These are phyloP conservation scores for Mollisiaceae sp. DNA, from an alignment of 2,329 filamentous ascomycete genomes.

Conservation along the genomic window DNA sequence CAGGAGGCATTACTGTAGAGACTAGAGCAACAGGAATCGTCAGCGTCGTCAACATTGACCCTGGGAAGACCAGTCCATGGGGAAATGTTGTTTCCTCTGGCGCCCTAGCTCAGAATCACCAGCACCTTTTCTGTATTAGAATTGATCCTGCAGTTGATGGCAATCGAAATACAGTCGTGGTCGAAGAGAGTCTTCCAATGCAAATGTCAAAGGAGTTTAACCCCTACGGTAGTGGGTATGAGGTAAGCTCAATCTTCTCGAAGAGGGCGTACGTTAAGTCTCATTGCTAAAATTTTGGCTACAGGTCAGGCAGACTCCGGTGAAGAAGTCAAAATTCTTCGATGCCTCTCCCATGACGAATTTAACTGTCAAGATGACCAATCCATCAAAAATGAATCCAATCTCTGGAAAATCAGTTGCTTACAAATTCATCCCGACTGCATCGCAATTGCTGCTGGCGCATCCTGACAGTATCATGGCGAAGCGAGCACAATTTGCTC, in stretches of 20 bases:
- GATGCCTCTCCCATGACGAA: constrained; percentile 53
- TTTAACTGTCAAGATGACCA: constrained; percentile 87
- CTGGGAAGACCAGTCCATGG: constrained; percentile 56
- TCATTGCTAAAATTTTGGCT: not conserved
- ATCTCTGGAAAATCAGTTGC: constrained; percentile 81
- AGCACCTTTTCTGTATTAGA: constrained; percentile 58
- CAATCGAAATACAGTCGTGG: constrained; percentile 55
- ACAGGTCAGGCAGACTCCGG: constrained; percentile 48
- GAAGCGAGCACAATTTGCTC: constrained; percentile 87
- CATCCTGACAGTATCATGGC: constrained; percentile 82
- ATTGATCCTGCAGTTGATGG: constrained; percentile 64
- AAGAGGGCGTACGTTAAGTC: not conserved
- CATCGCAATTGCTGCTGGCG: constrained; percentile 77
- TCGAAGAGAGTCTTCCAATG: constrained; percentile 58
- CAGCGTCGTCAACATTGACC: constrained; percentile 57
- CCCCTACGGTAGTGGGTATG: constrained; percentile 58
- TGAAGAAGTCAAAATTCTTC: constrained; percentile 48
- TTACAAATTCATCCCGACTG: constrained; percentile 87
- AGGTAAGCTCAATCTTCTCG: constrained; percentile 33
- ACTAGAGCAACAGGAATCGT: constrained; percentile 70
- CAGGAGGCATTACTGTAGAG: constrained; percentile 65
- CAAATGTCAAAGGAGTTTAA: constrained; percentile 53
- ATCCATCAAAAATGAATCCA: constrained; percentile 78
- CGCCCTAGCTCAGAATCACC: constrained; percentile 63
- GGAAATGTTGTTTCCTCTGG: constrained; percentile 66